Base-by-base conservation (phyloP, 192 early-diverging fungal species). In the Entomortierella parvispora region DNA sequence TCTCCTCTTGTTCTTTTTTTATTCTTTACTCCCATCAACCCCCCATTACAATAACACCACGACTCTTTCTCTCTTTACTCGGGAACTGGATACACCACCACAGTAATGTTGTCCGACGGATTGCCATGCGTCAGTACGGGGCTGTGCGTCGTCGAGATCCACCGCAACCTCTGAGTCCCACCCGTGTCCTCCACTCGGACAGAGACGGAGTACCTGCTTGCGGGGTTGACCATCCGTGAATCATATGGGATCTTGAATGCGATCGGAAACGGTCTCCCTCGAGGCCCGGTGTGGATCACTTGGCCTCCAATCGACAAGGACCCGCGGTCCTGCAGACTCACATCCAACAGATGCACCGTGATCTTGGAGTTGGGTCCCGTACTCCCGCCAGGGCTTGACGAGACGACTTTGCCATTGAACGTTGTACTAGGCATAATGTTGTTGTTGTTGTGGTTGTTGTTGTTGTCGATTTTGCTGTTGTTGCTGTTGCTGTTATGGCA, bases 261-360 rank as follows among this genome's bases (percentile, higher is more conserved):
- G 34, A 42, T 40, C 31, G 54, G 54, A n/a, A 56, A 56, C n/a
- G 54, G 54, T 40, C 54, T 15, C 4, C 34, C 54, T 6, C 33
- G 28, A 9, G 54, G 34, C 0, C 34, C 54, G 0, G 22, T 56
- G 7, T 34, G 28, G 22, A 56, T 56, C 18, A 56, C 8, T 40
- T 56, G 34, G 15, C 54, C 18, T 17, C 6, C 34, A 20, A 56
- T 3, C 4, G 32, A 34, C 31, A 56, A 12, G 5, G 8, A 20
- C 5, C 54, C 54, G 12, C 31, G 20, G 22, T 56, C 54, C 20
- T 28, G 54, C 18, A 17, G 32, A 9, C 31, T 34, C 31, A 56
- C 22, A 32, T 56, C 54, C 31, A 56, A 10, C 22, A 56, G n/a
- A 11, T 40, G 31, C 1, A 56, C 54, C 7, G 54, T 56, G 34